A percentile compares a stretch with the other conserved stretches of the same genome.
phyloP scores from a whole-genome alignment of 768 basidiomycete genomes.

The Pisolithus microcarpus region DNA sequence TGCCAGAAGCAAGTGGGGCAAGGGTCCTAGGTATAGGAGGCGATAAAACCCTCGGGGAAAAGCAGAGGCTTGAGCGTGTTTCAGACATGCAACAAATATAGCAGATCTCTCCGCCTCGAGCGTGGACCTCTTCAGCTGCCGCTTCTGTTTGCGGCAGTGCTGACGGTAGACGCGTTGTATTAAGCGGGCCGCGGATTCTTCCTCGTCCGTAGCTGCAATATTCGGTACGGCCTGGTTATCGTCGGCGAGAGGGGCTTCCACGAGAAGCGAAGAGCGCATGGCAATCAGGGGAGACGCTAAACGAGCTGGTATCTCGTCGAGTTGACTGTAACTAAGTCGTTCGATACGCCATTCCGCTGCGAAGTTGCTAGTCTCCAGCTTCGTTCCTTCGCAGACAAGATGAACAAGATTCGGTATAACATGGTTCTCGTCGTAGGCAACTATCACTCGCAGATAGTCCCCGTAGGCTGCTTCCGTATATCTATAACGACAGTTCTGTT shows the following conservation, averaged over 20 bases:
- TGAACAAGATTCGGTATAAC: constrained; percentile 17
- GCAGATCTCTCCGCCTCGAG: constrained; percentile 14
- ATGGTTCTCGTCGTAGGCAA: constrained; percentile 2
- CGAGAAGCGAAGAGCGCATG: constrained; percentile 11
- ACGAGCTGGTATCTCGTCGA: constrained; percentile 25
- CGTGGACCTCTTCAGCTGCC: constrained; percentile 10
- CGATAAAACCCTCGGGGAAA: constrained; percentile 30
- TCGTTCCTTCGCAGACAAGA: constrained; percentile 14
- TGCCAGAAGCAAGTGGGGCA: constrained; percentile 37
- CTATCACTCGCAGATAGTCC: constrained; percentile 11
- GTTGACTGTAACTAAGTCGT: constrained; percentile 24
- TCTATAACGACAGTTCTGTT: not conserved
- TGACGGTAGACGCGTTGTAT: constrained; percentile 17
- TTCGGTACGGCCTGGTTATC: no score
- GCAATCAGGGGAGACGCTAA: constrained; percentile 13
- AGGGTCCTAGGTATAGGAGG: constrained; percentile 28
- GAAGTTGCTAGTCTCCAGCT: not conserved
- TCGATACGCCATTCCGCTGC: constrained; percentile 15
- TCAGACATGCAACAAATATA: constrained; percentile 25
- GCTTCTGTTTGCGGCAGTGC: not conserved
- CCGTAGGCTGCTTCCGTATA: not conserved
- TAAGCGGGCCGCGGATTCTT: constrained; percentile 8
- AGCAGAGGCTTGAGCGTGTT: constrained; percentile 17
- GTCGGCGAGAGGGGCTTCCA: not conserved
- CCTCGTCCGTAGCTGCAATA: constrained; percentile 11